Evolutionary conservation across 179 eudicot species (phyloP), one percentile per base, ranked within the genome.

Genomic region (Drosera spatulata): DNA sequence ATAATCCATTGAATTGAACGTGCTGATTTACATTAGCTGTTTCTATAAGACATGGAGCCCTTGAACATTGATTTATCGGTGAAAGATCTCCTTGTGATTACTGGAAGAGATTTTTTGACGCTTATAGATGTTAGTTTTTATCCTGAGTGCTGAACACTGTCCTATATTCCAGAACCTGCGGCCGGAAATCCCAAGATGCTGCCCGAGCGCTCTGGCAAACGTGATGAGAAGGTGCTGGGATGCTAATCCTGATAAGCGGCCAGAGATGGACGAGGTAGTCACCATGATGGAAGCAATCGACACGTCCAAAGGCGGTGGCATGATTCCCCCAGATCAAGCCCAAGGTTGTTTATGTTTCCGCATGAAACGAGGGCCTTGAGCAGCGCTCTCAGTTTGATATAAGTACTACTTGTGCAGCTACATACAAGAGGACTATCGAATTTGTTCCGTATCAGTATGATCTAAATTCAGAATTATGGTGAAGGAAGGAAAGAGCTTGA

Each of bases 211-310:
- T 44, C 67, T 93, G 60, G 93, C 88, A 14, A 86, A 84, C 55
- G 99, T 93, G 64, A 93, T 93, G 99, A 89, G 83, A 75, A 82
- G 87, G 60, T 93, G 97, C 65, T 91, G 97, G 97, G 97, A 91
- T 61, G 97, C 96, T 3, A 91, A 83, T 71, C 97, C 97, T 57
- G 49, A 97, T 89, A 65, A 95, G 89, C 58, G 33, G 33, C 33
- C 33, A 22, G 33, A 22, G 33, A 22, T 22, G 33, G 33, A 22
- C 33, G 33, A 22, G 33, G 33, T 22, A 22, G 33, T 22, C 33
- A 22, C 33, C 33, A 22, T 22, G 33, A 22, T 22, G 33, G 33
- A 22, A 22, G 33, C 33, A 22, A 22, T 22, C 1, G 33, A 22
- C 33, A 22, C 33, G 1, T 22, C 33, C 33, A 22, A 22, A 22